phyloP scores from a whole-genome alignment of 2,329 filamentous ascomycete genomes.

The Fusarium luffae region DNA sequence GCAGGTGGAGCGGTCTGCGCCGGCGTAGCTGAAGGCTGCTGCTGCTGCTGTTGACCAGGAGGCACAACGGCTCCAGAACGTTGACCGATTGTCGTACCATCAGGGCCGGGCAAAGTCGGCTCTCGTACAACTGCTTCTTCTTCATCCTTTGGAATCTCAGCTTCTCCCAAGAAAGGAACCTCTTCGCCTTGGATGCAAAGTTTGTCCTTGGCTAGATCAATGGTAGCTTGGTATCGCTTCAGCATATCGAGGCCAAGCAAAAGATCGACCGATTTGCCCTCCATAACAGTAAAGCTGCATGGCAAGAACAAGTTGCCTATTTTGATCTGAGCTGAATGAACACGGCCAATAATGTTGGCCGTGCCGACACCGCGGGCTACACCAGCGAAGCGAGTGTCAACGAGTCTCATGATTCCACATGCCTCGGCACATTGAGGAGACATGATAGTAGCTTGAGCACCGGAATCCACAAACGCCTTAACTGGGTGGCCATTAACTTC shows the following conservation, averaged over 20 bases:
- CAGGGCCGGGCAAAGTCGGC: slow-evolving; percentile 84
- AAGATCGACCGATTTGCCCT: slow-evolving; percentile 95
- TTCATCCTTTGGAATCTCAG: slow-evolving; percentile 88
- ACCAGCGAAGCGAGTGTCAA: slow-evolving; percentile 91
- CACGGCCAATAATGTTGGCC: slow-evolving; percentile 91
- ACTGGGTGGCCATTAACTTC: slow-evolving; percentile 93
- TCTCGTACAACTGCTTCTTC: slow-evolving; percentile 82
- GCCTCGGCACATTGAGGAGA: slow-evolving; percentile 90
- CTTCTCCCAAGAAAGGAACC: slow-evolving; percentile 90
- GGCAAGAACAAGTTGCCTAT: slow-evolving; percentile 88
- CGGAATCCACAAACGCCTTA: slow-evolving; percentile 97
- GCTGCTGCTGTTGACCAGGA: slow-evolving; percentile 34
- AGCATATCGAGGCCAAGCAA: slow-evolving; percentile 96
- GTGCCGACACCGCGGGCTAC: slow-evolving; percentile 95
- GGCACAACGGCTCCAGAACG: slow-evolving; percentile 78
- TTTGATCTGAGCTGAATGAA: slow-evolving; percentile 94
- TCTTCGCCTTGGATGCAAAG: slow-evolving; percentile 90
- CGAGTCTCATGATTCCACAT: slow-evolving; percentile 95
- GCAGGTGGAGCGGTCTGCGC: slow-evolving; percentile 42
- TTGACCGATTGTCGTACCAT: slow-evolving; percentile 88
- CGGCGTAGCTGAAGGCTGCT: slow-evolving; percentile 28
- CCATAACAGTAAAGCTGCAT: slow-evolving; percentile 99
- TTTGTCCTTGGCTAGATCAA: slow-evolving; percentile 86
- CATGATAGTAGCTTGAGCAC: slow-evolving; percentile 98
- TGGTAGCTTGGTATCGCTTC: slow-evolving; percentile 91